Base-by-base conservation (phyloP, 2,329 filamentous ascomycete genomes). In the Fusarium subglutinans region DNA sequence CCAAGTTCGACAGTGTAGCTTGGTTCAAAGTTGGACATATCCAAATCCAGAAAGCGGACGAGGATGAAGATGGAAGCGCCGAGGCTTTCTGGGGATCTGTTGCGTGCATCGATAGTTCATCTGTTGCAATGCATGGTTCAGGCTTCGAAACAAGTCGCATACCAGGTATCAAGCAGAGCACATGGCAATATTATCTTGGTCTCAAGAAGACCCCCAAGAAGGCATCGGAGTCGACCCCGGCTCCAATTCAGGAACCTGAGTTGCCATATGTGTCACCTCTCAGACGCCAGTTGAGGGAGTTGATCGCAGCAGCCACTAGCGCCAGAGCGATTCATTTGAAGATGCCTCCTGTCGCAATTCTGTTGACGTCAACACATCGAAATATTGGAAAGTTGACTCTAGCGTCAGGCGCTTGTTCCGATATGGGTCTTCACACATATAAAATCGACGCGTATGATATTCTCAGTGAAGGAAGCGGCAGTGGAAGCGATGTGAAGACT, bases 21-120 rank as follows among this genome's bases (percentile, higher is more conserved):
- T 99, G 96, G 96, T 98, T 98, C 86, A 94, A 92, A 73, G 93
- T 99, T 45, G 92, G 93, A 44, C 93, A 94, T 67, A 91, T 97
- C 59, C 86, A 87, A 63, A 84, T 87, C 11, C 85, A 85, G 79
- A 90, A 84, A 76, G 82, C 79, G 76, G 91, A 85, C 76, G 86
- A 79, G 78, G 86, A 89, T 13, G 86, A 88, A n/a, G 89, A 90
- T 40, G 89, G 89, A 20, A 86, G 89, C 5, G 88, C 89, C 8
- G 89, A 91, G 55, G 91, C 93, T 59, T 85, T 91, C 14, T 99
- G 96, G 96, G 94, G 94, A 43, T 93, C 93, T 3, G 91, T 96
- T 44, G 94, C 93, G 6, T 92, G 92, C 53, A 94, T 99, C 55
- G 96, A 98, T 81, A 93, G 94, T 50, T 90, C 92, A 12, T 93